phyloP scores from a whole-genome alignment of 139 green algal species.

The Chlamydomonas sphaeroides region DNA sequence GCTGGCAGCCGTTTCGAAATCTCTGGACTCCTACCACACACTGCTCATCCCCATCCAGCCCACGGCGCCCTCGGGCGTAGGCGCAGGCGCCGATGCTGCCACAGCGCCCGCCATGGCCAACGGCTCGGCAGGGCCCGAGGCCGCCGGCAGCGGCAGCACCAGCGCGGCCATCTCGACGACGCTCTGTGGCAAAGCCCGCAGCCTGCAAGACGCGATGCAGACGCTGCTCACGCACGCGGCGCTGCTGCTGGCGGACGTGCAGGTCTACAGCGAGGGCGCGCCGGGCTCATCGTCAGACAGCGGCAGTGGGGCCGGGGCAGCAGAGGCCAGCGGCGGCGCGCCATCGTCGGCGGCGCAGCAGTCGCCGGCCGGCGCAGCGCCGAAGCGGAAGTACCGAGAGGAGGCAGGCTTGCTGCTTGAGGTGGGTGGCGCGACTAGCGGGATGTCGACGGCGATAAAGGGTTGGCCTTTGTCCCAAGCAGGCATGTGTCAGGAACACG shows the following conservation, averaged over 20 bases:
- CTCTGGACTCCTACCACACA: not conserved
- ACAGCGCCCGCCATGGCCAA: not conserved
- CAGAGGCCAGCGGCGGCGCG: no score
- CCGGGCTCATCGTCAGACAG: no score
- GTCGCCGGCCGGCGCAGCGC: no score
- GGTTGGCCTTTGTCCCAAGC: no score
- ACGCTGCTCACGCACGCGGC: constrained; percentile 55
- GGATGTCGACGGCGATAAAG: no score
- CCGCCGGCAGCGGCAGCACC: not conserved
- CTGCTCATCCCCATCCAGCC: no score
- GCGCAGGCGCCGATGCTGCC: not conserved
- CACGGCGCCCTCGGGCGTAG: not conserved
- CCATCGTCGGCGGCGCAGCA: no score
- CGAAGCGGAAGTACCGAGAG: not conserved
- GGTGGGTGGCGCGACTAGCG: no score
- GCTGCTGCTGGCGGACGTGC: constrained; percentile 60
- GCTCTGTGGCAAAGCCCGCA: constrained; percentile 60
- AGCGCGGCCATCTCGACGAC: not conserved
- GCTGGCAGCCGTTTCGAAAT: not conserved
- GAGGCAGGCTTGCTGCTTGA: constrained; percentile 1
- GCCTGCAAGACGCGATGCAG: constrained; percentile 57
- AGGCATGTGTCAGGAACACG: no score
- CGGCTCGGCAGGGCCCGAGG: no score
- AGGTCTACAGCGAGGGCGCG: constrained; percentile 27
- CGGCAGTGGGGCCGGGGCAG: no score